Conservation (phyloP, 31 red algal genomes). For the Bonnemaisonia californica region DNA sequence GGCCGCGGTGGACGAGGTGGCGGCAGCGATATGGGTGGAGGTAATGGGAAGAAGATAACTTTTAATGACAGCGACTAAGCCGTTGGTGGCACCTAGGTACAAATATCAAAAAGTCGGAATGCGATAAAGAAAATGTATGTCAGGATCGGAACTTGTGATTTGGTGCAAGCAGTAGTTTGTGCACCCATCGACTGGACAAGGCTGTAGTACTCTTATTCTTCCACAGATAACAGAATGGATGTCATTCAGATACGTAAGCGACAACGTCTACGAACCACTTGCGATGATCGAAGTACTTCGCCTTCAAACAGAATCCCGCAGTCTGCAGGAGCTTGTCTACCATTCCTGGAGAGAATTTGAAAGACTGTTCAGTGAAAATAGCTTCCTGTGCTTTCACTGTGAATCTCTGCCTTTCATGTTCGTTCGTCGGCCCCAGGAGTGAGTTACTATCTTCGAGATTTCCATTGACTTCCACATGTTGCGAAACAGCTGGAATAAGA, state of each 20-base stretch:
- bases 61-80: constrained; percentile 71
- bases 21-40: neutral
- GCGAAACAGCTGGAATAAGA: constrained; percentile 54
- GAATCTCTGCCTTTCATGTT: constrained; percentile 29
- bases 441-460: too few species aligned
- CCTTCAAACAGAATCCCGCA: constrained; percentile 59
- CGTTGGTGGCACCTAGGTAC: neutral
- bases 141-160: too few species aligned
- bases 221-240: too few species aligned
- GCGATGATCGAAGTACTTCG: constrained; percentile 53
- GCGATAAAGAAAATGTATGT: too few species aligned
- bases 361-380: constrained; percentile 85
- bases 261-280: constrained; percentile 81
- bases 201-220: too few species aligned
- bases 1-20: constrained; percentile 19
- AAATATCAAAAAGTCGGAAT: neutral
- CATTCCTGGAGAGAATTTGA: constrained; percentile 74
- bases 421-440: too few species aligned
- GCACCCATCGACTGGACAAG: too few species aligned
- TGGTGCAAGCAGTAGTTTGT: too few species aligned
- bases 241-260: neutral
- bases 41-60: constrained; percentile 59
- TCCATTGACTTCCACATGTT: constrained; percentile 14
- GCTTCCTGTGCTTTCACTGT: constrained; percentile 67
- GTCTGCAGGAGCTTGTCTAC: constrained; percentile 41